phyloP scores from a whole-genome alignment of 495 filamentous ascomycete species.

The Paragyromitra xinjiangensis region DNA sequence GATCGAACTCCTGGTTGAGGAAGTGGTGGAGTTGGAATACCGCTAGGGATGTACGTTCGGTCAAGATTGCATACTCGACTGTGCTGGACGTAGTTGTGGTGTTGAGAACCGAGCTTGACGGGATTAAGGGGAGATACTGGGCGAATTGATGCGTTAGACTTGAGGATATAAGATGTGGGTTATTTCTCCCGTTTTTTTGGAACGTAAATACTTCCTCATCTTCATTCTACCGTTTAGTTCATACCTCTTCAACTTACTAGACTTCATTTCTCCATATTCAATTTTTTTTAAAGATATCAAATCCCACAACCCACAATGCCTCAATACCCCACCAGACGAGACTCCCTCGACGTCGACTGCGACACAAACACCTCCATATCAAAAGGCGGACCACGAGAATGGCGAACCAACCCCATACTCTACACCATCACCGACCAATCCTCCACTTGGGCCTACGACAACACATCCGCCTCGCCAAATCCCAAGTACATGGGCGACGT shows the following conservation, averaged over 20 bases:
- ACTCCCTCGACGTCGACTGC: slow-evolving; percentile 17
- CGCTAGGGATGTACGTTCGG: neutral
- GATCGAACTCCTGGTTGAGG: neutral
- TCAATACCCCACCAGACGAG: slow-evolving; percentile 5
- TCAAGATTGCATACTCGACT: slow-evolving; percentile 5
- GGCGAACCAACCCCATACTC: neutral
- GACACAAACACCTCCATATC: neutral
- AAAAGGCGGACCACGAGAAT: neutral
- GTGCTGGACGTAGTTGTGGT: neutral
- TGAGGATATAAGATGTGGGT: slow-evolving; percentile 1
- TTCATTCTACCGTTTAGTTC: neutral
- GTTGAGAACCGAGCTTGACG: slow-evolving; percentile 6
- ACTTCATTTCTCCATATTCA: neutral
- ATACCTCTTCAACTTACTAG: neutral
- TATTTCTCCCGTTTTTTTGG: neutral
- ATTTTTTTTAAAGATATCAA: no score
- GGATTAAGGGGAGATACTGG: neutral
- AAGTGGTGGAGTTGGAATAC: neutral
- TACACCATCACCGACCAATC: neutral
- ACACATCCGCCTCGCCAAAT: neutral
- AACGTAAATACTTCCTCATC: neutral
- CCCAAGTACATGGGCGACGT: neutral
- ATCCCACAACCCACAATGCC: slow-evolving; percentile 6
- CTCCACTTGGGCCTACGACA: neutral
- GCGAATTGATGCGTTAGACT: neutral